Base-by-base conservation (phyloP, 2,329 filamentous ascomycete genomes). In the Chrysoporthe deuterocubensis region DNA sequence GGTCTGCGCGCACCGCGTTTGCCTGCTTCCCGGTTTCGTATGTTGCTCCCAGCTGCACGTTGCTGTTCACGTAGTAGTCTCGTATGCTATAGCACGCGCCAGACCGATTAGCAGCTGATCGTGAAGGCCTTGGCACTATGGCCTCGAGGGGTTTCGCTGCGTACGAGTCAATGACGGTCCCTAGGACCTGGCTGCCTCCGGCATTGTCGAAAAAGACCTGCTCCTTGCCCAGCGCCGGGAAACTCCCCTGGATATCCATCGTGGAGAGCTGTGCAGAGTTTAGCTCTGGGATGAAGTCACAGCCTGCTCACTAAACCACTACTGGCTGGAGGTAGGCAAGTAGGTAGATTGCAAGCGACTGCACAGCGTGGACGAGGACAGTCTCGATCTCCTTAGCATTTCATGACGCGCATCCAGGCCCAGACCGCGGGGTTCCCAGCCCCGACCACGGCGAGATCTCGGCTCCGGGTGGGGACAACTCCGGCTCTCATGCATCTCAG, bases 181-280 rank as follows among this genome's bases (percentile, higher is more conserved):
- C 86, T 3, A 94, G 79, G 1, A 87, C 84, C 74, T 94, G 92
- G 74, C 88, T 92, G 48, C 92, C 92, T 21, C 92, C 92, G 13
- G 91, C 92, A 75, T 94, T 94, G 75, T 95, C 92, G 71, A 94
- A 86, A 76, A 87, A 93, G 62, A 94, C 83, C 74, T 93, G 90
- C 67, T 65, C 81, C 69, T 88, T 83, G 52, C 84, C 78, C 50
- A 94, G 78, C 16, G 91, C 90, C 44, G 92, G 91, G 80, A 94
- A 94, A 65, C 84, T 82, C 69, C 83, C 81, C 69, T 89, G 84
- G 42, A 85, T 82, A 72, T 90, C 82, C 72, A 92, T 71, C 21
- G 32, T 18, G 21, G n/a, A 48, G 14, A 46, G 5, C 11, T 52
- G 46, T 63, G 18, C 48, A 18, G 26, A 26, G 32, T 13, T 34